phyloP scores from a whole-genome alignment of 257 asterid genomes.

The Phtheirospermum japonicum region DNA sequence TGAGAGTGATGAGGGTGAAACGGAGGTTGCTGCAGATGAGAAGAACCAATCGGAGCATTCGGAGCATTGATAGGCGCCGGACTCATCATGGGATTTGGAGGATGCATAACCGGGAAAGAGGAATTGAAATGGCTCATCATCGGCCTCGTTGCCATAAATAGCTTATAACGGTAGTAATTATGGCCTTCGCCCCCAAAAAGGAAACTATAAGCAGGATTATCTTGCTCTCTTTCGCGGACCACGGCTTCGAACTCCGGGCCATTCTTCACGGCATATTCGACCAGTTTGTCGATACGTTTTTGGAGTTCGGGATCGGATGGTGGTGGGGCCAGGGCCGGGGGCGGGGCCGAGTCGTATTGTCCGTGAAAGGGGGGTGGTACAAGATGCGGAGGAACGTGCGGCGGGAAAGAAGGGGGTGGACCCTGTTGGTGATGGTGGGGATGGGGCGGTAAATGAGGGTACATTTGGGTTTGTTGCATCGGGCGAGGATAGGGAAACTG shows the following conservation, averaged over 20 bases:
- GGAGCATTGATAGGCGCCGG: conserved; percentile 61
- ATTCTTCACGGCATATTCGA: conserved; percentile 86
- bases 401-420: conserved; percentile 56
- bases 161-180: conserved; percentile 82
- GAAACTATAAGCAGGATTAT: conserved; percentile 83
- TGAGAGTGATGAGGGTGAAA: conserved; percentile 69
- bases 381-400: conserved; percentile 72
- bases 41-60: conserved; percentile 45
- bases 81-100: conserved; percentile 80
- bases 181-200: conserved; percentile 98
- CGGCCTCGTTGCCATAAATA: conserved; percentile 70
- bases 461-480: conserved; percentile 65
- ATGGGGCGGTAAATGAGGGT: conserved; percentile 75
- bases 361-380: conserved; percentile 68
- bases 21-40: conserved; percentile 70
- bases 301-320: conserved; percentile 92
- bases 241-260: conserved; percentile 97
- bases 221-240: conserved; percentile 94
- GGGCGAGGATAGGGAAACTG: conserved; percentile 83
- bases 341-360: conserved; percentile 70
- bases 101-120: conserved; percentile 71
- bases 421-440: conserved; percentile 75
- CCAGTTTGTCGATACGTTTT: conserved; percentile 87
- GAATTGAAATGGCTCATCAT: conserved; percentile 59
- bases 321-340: conserved; percentile 79